Evolutionary conservation across 371 early-diverging fungal species (phyloP), one percentile per base, ranked within the genome.

Genomic region (Mucor irregularis): DNA sequence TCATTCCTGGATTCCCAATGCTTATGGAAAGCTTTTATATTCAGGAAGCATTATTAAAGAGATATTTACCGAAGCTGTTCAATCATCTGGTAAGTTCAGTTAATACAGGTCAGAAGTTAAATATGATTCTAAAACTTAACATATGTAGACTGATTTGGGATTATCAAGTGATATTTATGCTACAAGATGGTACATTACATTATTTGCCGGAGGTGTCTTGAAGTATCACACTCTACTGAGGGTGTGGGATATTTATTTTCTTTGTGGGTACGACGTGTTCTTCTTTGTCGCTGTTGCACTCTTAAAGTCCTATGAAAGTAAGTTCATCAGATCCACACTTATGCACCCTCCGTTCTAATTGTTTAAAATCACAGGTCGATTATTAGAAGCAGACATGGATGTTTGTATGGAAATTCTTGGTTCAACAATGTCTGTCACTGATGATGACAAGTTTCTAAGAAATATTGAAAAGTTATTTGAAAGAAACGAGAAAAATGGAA

Each of bases 101-200:
- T 16, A 11, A 22, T 35, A 10, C 14, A 16, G 11, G 10, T 11
- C 29, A 29, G 17, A 22, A 11, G 5, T 17, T 0, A 4, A 14
- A 37, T 22, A 19, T 17, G 29, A 25, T 17, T n/a, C n/a, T n/a
- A n/a, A n/a, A 17, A 49, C 2, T 34, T 53, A 28, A 9, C 11
- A 0, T 37, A 46, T 25, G 0, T 49, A 84, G 82, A 55, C 68
- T 42, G 69, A 66, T 0, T 58, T 83, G 53, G 80, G 76, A 8
- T 59, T 86, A 29, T 62, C 71, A 0, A 82, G 74, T 8, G 75
- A 74, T 13, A 71, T 78, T 10, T 87, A 82, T 66, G 74, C 85
- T 5, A 84, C 85, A 1, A 74, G 80, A 21, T 86, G 87, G 87
- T 86, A 84, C 33, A 82, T 84, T 30, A 86, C 87, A 0, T 62